Conservation (phyloP, 2,329 filamentous ascomycete species). For the Colletotrichum musae region DNA sequence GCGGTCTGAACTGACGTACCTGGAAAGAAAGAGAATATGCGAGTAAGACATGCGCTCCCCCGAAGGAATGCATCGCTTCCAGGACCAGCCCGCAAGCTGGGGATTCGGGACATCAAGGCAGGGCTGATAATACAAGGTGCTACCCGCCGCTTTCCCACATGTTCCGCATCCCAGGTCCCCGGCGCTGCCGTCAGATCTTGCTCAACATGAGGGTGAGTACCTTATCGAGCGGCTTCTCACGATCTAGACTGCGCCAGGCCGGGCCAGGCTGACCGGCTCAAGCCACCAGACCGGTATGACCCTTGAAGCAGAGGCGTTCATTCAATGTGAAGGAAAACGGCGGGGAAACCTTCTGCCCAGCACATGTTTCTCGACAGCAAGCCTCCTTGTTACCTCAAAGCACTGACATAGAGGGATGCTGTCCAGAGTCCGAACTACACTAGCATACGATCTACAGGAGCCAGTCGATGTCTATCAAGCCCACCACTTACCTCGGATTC, state of each 20-base stretch:
- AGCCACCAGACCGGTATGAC: conserved; percentile 10
- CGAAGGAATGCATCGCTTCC: conserved; percentile 19
- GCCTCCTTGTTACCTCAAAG: background rate
- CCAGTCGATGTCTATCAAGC: conserved; percentile 20
- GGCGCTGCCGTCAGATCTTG: conserved; percentile 33
- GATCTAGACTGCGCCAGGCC: conserved; percentile 19
- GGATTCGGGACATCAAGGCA: conserved; percentile 20
- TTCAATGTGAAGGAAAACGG: conserved; percentile 21
- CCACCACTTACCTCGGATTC: background rate
- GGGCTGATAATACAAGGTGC: conserved; percentile 28
- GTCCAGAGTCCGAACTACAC: background rate
- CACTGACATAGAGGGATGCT: conserved; percentile 6
- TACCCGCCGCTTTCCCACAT: conserved; percentile 11
- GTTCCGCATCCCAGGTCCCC: conserved; percentile 26
- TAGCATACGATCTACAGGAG: too few relatives aligned
- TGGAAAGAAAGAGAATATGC: background rate
- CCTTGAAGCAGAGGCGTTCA: conserved; percentile 9
- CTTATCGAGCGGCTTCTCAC: background rate
- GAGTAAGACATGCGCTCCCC: conserved; percentile 27
- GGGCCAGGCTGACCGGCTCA: background rate
- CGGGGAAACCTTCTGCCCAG: background rate
- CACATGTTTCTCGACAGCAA: conserved; percentile 7
- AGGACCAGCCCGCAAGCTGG: conserved; percentile 3
- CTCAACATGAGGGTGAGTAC: conserved; percentile 22
- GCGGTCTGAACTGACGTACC: too few relatives aligned